phyloP scores from a whole-genome alignment of 306 rosid genomes.

The Malus sieversii region DNA sequence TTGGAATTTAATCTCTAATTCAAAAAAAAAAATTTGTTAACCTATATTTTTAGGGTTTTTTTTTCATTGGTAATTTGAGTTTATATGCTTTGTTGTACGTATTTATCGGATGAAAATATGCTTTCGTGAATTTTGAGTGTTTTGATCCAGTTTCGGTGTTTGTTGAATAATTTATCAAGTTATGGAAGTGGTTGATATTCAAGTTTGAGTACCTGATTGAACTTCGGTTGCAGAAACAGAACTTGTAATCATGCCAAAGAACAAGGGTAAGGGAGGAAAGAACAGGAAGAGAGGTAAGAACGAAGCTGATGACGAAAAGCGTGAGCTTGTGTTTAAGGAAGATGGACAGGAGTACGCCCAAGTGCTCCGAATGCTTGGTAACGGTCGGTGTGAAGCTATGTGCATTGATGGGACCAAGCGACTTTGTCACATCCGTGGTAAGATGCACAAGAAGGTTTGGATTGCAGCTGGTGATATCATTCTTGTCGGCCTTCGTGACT shows the following conservation, averaged over 20 bases:
- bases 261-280: conserved; percentile 48
- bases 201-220: background rate
- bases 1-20: background rate
- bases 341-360: conserved; percentile 45
- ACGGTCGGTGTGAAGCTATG: conserved; percentile 38
- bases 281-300: conserved; percentile 49
- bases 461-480: conserved; percentile 47
- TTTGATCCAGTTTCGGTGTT: background rate
- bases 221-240: background rate
- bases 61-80: background rate
- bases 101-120: background rate
- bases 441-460: conserved; percentile 52
- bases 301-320: conserved; percentile 46
- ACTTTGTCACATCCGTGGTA: conserved; percentile 39
- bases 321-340: conserved; percentile 47
- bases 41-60: no score
- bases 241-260: conserved; percentile 35
- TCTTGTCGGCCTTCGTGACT: conserved; percentile 41
- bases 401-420: conserved; percentile 39
- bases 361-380: conserved; percentile 40
- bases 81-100: background rate
- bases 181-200: background rate
- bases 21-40: no score
- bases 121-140: background rate
- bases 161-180: background rate